Evolutionary conservation across 164 flowering plant species (phyloP), one percentile per base, ranked within the genome.

Genomic region (Nymphaea thermarum): DNA sequence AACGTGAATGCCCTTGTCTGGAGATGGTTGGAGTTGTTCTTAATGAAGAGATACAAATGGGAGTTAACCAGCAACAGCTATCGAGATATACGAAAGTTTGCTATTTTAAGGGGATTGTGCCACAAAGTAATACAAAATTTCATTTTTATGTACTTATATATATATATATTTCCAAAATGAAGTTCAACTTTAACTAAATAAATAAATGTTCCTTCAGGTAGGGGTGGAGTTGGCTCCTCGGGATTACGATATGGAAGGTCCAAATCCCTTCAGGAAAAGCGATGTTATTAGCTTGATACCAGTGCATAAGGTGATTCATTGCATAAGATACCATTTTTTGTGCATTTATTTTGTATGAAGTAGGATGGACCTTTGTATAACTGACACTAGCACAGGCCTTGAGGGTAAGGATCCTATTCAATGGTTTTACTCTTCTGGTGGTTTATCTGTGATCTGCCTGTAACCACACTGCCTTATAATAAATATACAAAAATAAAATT

Each of bases 161-260:
- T 7, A 12, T 47, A 12, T 25, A 25, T 25, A 47, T 12, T 47
- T 2, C 11, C 55, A 47, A 47, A 47, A 47, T 12, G 7, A 47
- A 47, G 11, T 47, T 12, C 55, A 47, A 2, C 55, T 47, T 47
- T 47, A 12, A 47, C 55, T 47, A 7, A 4, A 47, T 47, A 47
- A 7, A 47, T 61, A n/a, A n/a, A 61, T 66, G 57, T 69, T 67
- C 72, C 65, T 66, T 42, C 74, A 94, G 97, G 96, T 94, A 68
- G 99, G 99, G 18, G 78, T 94, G 73, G 99, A 94, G 80, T 78
- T 94, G 75, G 92, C 90, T 72, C 86, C 97, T 51, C 83, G 96
- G 84, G 97, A 94, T 77, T 94, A 82, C 80, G 91, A 94, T 79
- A 87, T 91, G 97, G 87, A 88, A 74, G 86, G 95, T 80, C 79